Evolutionary conservation across 495 filamentous ascomycete genomes (phyloP), one percentile per base, ranked within the genome.

Genomic region (Umbilicaria muhlenbergii): DNA sequence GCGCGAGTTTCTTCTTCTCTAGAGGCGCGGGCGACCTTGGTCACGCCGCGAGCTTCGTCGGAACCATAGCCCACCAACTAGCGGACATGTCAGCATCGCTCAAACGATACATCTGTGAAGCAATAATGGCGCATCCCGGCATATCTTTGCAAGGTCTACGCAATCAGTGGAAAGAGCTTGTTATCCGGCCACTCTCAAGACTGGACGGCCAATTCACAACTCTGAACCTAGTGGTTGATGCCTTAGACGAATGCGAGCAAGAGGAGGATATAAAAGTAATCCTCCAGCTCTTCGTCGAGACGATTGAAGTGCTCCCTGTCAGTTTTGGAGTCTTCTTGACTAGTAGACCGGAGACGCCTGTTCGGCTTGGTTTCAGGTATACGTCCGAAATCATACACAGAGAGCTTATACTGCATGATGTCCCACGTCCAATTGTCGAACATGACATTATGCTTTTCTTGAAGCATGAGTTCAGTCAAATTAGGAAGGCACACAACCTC

Each of bases 1-100:
- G 56, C 5, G 63, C 52, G 0, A 69, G 60, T 49, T 73, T 73
- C 53, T 71, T 77, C 57, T 77, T 75, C 52, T 68, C 66, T 34
- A 61, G 59, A 46, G 63, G 65, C 14, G 62, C 65, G 17, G 55
- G 57, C 1, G 65, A 73, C 41, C 55, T 59, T 38, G 61, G 57
- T 5, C 61, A 53, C 21, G 64, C 64, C 5, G 52, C 32, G 6
- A 58, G 52, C 17, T 53, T 74, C 45, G 62, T 75, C 37, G 50
- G 69, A 6, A 70, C 65, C 5, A 56, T 76, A 14, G 58, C 60
- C 15, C 32, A 34, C 36, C 65, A 75, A 43, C 50, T 75, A 6
- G 50, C 59, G 6, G 43, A 40, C 6, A 41, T 32, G n/a, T 42
- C 58, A 11, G 60, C 59, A 12, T 4, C 10, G 11, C n/a, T 71